Evolutionary conservation across 148 eudicot genomes (phyloP).

Genomic region (Agrostemma githago): DNA sequence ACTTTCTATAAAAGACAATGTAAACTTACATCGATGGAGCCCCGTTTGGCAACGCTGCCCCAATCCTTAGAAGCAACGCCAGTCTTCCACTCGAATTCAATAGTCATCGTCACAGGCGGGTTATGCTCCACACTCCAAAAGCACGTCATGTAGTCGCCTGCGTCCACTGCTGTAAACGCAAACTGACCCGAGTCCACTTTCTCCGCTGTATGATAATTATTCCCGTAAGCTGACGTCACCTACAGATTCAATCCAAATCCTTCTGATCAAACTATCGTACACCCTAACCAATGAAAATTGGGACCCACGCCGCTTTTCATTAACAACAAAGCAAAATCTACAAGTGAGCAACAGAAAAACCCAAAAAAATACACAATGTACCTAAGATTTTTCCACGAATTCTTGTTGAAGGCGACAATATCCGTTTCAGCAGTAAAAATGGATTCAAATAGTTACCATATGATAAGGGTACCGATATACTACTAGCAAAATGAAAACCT

Average conservation of each 20-base stretch:
- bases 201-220: conserved; percentile 61
- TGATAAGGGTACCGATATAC: too few species aligned
- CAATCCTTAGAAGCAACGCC: conserved; percentile 94
- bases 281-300: too few species aligned
- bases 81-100: conserved; percentile 85
- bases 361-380: too few species aligned
- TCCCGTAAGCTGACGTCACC: conserved; percentile 70
- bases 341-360: too few species aligned
- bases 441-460: too few species aligned
- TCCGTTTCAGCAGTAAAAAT: too few species aligned
- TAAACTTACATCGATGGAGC: conserved; percentile 66
- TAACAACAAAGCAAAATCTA: too few species aligned
- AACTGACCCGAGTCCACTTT: conserved; percentile 67
- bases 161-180: conserved; percentile 71
- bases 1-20: neutral
- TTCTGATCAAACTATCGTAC: neutral
- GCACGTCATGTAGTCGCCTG: conserved; percentile 86
- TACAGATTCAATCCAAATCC: conserved; percentile 20
- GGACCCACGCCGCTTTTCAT: too few species aligned
- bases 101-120: conserved; percentile 48
- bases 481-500: too few species aligned
- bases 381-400: too few species aligned
- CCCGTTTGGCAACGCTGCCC: conserved; percentile 82
- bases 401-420: too few species aligned
- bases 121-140: conserved; percentile 62